phyloP scores from a whole-genome alignment of 202 grass and related monocot species.

The Zizania palustris region DNA sequence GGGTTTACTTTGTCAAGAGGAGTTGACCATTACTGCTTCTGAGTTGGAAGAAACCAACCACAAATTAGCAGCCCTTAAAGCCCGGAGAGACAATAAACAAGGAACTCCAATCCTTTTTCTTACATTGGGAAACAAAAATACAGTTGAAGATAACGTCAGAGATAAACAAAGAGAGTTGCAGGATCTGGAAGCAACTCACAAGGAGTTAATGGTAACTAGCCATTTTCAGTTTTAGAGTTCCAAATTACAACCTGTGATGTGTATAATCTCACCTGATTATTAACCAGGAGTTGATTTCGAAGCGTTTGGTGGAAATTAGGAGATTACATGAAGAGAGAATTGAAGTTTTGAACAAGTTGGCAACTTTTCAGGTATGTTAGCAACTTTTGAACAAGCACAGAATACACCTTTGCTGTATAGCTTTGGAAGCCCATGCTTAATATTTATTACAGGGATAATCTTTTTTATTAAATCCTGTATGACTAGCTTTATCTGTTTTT shows the following conservation, averaged over 20 bases:
- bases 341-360: slow-evolving; percentile 74
- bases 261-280: slow-evolving; percentile 28
- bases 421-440: background rate
- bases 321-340: slow-evolving; percentile 81
- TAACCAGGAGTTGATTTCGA: slow-evolving; percentile 64
- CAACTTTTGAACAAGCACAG: background rate
- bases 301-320: slow-evolving; percentile 62
- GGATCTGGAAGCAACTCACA: slow-evolving; percentile 71
- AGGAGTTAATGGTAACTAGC: slow-evolving; percentile 68
- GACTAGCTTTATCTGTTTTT: background rate
- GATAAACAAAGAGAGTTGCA: slow-evolving; percentile 76
- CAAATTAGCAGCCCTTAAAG: slow-evolving; percentile 62
- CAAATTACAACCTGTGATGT: slow-evolving; percentile 1
- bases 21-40: slow-evolving; percentile 57
- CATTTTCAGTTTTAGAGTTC: slow-evolving; percentile 23
- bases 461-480: slow-evolving; percentile 19
- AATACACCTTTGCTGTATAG: slow-evolving; percentile 20
- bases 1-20: slow-evolving; percentile 65
- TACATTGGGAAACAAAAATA: slow-evolving; percentile 60
- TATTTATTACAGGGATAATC: too few relatives aligned
- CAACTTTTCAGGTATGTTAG: slow-evolving; percentile 65
- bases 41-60: slow-evolving; percentile 74
- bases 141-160: slow-evolving; percentile 52
- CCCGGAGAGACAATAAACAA: slow-evolving; percentile 61
- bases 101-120: slow-evolving; percentile 55